Base-by-base conservation (phyloP, 768 basidiomycete species). In the Austroboletus eburneus region DNA sequence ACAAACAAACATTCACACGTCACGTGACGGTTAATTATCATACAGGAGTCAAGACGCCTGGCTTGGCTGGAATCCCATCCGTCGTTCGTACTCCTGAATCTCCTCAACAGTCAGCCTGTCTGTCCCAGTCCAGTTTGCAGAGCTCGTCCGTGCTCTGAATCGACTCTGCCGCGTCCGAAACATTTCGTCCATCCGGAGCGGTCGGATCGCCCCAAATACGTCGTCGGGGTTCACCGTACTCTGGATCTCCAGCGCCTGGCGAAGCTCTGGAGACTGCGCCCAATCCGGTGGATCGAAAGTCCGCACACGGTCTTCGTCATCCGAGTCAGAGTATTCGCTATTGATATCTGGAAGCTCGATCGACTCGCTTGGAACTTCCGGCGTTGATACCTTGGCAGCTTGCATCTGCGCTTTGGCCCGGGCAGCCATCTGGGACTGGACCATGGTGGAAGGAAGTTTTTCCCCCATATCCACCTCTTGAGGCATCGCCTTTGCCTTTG, bases 311-410 rank as follows among this genome's bases (percentile, higher is more conserved):
- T 85, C 82, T 63, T 94, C 92, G 55, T 94, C 91, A 37, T 92
- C 95, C 5, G 93, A 96, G 66, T 94, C 90, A 5, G 93, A 96
- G 67, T 97, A 98, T 58, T 97, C 95, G 69, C 89, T 92, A 58
- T 92, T 87, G 60, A 96, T 92, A 38, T 98, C 95, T 0, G 95
- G 94, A 16, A 99, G 73, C 57, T 93, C 92, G 56, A 94, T 90
- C 61, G 76, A 82, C 71, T 92, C 87, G 61, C 83, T 87, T 16
- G 82, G 68, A 46, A 84, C 64, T 3, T 69, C 62, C 9, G 80
- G 76, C 30, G 68, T 62, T 30, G 70, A 67, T 44, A 77, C 73
- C 35, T 66, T 64, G 13, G 79, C 75, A 21, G 83, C 83, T 48
- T 81, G 75, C 45, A 85, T 68, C 53, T 85, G 81, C 23, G 83